Percentiles rank a stretch among this genome's conserved stretches.
phyloP scores from a whole-genome alignment of 176 grass and related monocot genomes.

The Chrysopogon serrulatus region DNA sequence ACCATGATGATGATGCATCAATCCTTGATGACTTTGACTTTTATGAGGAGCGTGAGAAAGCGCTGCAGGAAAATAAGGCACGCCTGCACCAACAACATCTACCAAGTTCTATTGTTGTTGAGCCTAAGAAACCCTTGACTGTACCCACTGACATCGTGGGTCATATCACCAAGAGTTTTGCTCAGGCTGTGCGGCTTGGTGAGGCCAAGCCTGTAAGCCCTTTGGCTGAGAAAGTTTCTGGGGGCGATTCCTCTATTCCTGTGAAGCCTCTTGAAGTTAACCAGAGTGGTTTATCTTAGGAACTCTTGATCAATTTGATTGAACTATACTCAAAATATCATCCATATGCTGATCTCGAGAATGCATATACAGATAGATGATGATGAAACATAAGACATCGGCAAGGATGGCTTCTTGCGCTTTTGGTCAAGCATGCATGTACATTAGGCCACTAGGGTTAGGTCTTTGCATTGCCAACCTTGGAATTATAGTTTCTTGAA shows the following conservation, averaged over 20 bases:
- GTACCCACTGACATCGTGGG: slow-evolving; percentile 35
- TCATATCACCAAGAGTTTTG: slow-evolving; percentile 62
- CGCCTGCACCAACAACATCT: slow-evolving; percentile 39
- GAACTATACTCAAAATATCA: slow-evolving; percentile 4
- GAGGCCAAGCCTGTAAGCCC: slow-evolving; percentile 31
- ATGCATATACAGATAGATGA: neutral
- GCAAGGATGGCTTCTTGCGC: neutral
- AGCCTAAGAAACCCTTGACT: slow-evolving; percentile 37
- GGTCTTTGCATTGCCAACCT: slow-evolving; percentile 26
- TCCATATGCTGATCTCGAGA: slow-evolving; percentile 9
- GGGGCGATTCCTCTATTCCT: slow-evolving; percentile 5
- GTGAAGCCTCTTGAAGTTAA: slow-evolving; percentile 23
- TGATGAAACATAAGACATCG: slow-evolving; percentile 11
- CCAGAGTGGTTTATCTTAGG: slow-evolving; percentile 14
- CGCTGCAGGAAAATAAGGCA: slow-evolving; percentile 60
- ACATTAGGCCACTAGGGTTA: slow-evolving; percentile 38
- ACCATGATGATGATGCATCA: slow-evolving; percentile 50
- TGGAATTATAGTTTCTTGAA: slow-evolving; percentile 29
- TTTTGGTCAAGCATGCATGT: slow-evolving; percentile 26
- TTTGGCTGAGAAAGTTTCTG: slow-evolving; percentile 17
- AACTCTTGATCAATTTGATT: neutral
- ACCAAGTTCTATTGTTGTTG: slow-evolving; percentile 24
- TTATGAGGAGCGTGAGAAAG: slow-evolving; percentile 72
- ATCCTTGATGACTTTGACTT: slow-evolving; percentile 77
- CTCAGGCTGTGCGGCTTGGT: slow-evolving; percentile 45